Conservation (phyloP, 2,329 filamentous ascomycete species). For the Fusarium lateritium region DNA sequence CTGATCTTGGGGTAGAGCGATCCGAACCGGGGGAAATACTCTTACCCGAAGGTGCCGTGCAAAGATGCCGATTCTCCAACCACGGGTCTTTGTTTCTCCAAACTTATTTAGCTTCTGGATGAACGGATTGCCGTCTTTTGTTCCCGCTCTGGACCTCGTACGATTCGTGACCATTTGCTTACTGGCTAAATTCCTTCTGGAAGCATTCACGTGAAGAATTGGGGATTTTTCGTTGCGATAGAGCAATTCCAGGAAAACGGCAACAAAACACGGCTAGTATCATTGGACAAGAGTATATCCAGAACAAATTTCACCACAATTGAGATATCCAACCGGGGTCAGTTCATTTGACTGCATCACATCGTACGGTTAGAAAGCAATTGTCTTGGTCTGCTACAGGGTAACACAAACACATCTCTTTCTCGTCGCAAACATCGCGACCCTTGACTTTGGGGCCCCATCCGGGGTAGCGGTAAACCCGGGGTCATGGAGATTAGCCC, state of each 20-base stretch:
- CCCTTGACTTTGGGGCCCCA: neutral
- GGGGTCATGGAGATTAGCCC: neutral
- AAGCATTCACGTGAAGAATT: conserved; percentile 1
- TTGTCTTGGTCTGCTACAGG: neutral
- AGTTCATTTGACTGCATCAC: neutral
- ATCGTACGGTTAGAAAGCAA: too few relatives aligned
- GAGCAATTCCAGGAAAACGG: neutral
- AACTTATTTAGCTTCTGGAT: conserved; percentile 9
- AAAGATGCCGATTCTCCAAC: conserved; percentile 23
- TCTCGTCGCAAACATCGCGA: too few relatives aligned
- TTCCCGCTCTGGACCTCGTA: conserved; percentile 31
- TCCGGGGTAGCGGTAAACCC: conserved; percentile 11
- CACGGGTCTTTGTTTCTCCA: conserved; percentile 41
- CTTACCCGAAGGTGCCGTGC: conserved; percentile 37
- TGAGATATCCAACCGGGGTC: neutral
- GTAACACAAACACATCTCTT: neutral
- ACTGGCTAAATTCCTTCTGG: neutral
- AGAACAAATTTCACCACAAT: neutral
- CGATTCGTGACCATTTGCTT: conserved; percentile 11
- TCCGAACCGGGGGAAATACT: conserved; percentile 31
- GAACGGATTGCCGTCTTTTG: conserved; percentile 29
- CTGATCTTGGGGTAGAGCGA: conserved; percentile 24
- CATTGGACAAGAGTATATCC: neutral
- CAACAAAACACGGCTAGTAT: neutral
- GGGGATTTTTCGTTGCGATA: neutral